Evolutionary conservation across 768 basidiomycete species (phyloP), one percentile per base, ranked within the genome.

Genomic region (Trametes sanguinea): DNA sequence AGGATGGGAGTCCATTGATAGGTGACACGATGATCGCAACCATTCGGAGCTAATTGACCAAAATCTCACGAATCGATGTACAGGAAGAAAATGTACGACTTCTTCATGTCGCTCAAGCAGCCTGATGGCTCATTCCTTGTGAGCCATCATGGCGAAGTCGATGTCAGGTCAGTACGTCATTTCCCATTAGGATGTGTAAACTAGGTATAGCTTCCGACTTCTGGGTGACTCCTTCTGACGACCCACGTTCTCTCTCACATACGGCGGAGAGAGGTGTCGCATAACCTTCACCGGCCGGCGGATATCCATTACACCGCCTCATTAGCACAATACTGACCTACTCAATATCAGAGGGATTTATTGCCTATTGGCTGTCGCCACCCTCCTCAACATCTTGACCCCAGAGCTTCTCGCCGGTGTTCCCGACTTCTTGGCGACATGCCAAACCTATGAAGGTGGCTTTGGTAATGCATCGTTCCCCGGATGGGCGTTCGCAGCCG

Each of bases 371-470:
- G 87, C 87, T 2, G 84, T 87, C 2, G 94, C 95, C 0, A 84
- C 87, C 2, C 78, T 99, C 27, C 82, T 98, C 45, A 85, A 97
- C 66, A 75, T 99, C 16, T 76, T 98, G 48, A 98, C 96, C 0
- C 94, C 95, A 0, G 94, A 92, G 60, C 87, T 99, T 43, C 80
- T 95, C 4, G 75, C 78, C 30, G 87, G 88, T 5, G 90, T 89
- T 0, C 83, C 90, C 1, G 83, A 78, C 6, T 98, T 95, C 77
- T 79, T 99, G 55, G 86, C 87, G 0, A 88, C 89, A 4, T 97
- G 94, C 72, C 97, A 98, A 73, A 98, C 95, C 0, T 98, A 96
- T 76, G 97, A 99, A 75, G 97, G 97, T 37, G 96, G 97, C 0
- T 95, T 99, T 61, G 64, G 71, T 2, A 72, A 67, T 37, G 69